Conservation (phyloP, 2,329 filamentous ascomycete genomes). For the Neonectria neomacrospora region DNA sequence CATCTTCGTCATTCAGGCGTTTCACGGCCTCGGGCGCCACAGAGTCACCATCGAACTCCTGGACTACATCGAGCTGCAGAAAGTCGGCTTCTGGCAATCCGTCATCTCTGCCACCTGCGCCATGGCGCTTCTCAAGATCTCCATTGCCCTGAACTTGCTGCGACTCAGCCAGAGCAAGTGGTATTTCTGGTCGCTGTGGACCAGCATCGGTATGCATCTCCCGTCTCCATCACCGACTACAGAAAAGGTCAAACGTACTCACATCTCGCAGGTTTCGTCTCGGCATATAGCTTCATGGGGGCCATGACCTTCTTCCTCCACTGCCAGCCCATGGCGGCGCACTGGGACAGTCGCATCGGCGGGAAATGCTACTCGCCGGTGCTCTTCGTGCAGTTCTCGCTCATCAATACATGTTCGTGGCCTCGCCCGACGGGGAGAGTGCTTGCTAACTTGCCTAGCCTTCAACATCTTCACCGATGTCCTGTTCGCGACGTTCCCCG, state of each 20-base stretch:
- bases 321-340: slow-evolving; percentile 26
- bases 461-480: slow-evolving; percentile 58
- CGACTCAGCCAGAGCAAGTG: slow-evolving; percentile 26
- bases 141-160: slow-evolving; percentile 30
- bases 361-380: slow-evolving; percentile 20
- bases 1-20: slow-evolving; percentile 27
- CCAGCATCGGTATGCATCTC: slow-evolving; percentile 17
- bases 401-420: slow-evolving; percentile 25
- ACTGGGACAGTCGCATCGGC: slow-evolving; percentile 25
- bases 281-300: slow-evolving; percentile 30
- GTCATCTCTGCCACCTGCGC: slow-evolving; percentile 26
- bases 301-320: slow-evolving; percentile 28
- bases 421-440: no score
- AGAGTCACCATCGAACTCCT: slow-evolving; percentile 9
- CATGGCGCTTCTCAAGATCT: slow-evolving; percentile 31
- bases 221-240: no score
- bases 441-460: slow-evolving; percentile 24
- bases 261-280: slow-evolving; percentile 20
- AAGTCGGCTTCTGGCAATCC: slow-evolving; percentile 32
- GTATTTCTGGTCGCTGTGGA: slow-evolving; percentile 27
- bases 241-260: not conserved
- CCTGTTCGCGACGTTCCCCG: slow-evolving; percentile 54
- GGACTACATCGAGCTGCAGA: slow-evolving; percentile 18
- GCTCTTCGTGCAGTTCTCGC: slow-evolving; percentile 23
- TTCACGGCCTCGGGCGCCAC: slow-evolving; percentile 30